phyloP scores from a whole-genome alignment of 2,329 filamentous ascomycete genomes.

The Lachnellula arida region DNA sequence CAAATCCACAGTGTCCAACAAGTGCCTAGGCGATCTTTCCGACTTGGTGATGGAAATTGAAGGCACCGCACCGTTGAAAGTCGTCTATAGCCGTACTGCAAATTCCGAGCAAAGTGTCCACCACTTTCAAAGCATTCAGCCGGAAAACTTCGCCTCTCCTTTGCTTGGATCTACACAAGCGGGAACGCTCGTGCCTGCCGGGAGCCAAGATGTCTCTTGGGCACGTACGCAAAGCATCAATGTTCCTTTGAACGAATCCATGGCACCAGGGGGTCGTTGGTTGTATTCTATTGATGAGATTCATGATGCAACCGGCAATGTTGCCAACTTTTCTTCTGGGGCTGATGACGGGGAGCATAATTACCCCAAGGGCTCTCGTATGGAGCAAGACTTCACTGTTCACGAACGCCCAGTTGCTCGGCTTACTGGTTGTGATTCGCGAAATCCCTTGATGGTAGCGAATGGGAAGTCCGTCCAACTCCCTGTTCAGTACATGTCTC shows the following conservation, averaged over 20 bases:
- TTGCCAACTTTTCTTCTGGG: slow-evolving; percentile 65
- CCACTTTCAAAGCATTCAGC: slow-evolving; percentile 89
- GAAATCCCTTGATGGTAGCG: slow-evolving; percentile 77
- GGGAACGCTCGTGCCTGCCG: slow-evolving; percentile 52
- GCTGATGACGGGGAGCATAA: slow-evolving; percentile 63
- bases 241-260: slow-evolving; percentile 86
- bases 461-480: slow-evolving; percentile 65
- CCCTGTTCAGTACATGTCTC: slow-evolving; percentile 65
- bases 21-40: slow-evolving; percentile 84
- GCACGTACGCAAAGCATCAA: slow-evolving; percentile 68
- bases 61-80: slow-evolving; percentile 85
- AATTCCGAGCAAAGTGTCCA: slow-evolving; percentile 80
- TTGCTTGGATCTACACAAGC: slow-evolving; percentile 58
- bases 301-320: slow-evolving; percentile 83
- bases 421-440: slow-evolving; percentile 70
- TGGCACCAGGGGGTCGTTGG: slow-evolving; percentile 76
- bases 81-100: slow-evolving; percentile 85
- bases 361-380: slow-evolving; percentile 53
- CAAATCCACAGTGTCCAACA: slow-evolving; percentile 57
- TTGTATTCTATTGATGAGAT: slow-evolving; percentile 89
- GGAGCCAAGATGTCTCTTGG: slow-evolving; percentile 71
- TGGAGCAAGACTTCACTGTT: slow-evolving; percentile 76
- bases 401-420: slow-evolving; percentile 77
- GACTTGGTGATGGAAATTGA: slow-evolving; percentile 77
- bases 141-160: slow-evolving; percentile 78